Percentiles rank a stretch among this genome's conserved stretches.
Conservation (phyloP, 371 early-diverging fungal species). For the Mucor indicus region DNA sequence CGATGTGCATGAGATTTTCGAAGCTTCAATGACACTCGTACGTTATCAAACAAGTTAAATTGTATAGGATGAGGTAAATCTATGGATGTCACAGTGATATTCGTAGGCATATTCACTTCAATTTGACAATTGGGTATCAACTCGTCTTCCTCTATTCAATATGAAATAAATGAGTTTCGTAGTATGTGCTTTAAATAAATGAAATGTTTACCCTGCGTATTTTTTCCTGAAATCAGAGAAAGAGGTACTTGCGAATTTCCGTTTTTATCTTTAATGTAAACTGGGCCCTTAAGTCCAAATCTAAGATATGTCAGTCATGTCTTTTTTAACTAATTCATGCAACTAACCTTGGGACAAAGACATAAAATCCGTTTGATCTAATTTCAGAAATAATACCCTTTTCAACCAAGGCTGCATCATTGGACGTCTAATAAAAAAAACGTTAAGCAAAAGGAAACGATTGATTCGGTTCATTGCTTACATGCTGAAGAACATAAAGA, state of each 20-base stretch:
- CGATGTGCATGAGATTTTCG: slow-evolving; percentile 62
- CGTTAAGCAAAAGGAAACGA: not conserved
- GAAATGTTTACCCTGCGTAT: slow-evolving; percentile 27
- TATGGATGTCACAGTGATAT: slow-evolving; percentile 15
- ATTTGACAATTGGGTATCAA: slow-evolving; percentile 28
- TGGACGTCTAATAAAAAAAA: slow-evolving; percentile 12
- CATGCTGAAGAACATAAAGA: slow-evolving; percentile 63
- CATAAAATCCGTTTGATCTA: slow-evolving; percentile 71
- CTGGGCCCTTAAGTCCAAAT: slow-evolving; percentile 68
- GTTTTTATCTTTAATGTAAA: slow-evolving; percentile 60
- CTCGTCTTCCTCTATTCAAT: slow-evolving; percentile 23
- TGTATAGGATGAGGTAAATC: slow-evolving; percentile 37
- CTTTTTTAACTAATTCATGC: not conserved
- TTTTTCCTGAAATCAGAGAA: slow-evolving; percentile 54
- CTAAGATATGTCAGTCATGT: slow-evolving; percentile 3
- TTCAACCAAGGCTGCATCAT: slow-evolving; percentile 46
- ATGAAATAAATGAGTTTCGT: no score
- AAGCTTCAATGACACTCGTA: slow-evolving; percentile 54
- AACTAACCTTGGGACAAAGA: slow-evolving; percentile 61
- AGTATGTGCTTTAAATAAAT: no score
- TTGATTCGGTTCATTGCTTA: slow-evolving; percentile 4
- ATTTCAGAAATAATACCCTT: slow-evolving; percentile 73
- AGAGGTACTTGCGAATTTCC: slow-evolving; percentile 54
- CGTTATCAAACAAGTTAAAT: slow-evolving; percentile 58
- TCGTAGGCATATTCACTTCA: slow-evolving; percentile 20